Evolutionary conservation across 2,329 filamentous ascomycete species (phyloP).

Genomic region (Trichoderma breve): DNA sequence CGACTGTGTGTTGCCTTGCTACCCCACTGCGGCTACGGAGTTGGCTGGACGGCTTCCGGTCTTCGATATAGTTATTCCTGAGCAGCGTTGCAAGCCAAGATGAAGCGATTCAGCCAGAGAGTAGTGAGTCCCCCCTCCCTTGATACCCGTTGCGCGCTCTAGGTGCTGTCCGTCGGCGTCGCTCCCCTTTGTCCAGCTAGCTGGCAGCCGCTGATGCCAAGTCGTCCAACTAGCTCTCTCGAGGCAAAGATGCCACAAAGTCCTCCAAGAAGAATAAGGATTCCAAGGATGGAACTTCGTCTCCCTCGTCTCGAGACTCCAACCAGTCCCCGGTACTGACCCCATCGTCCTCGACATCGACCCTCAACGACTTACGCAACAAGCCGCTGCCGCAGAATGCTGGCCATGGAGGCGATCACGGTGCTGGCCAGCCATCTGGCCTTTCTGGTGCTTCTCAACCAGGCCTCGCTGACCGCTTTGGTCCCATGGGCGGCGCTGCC

Average conservation of each 20-base stretch:
- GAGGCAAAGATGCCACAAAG: constrained; percentile 84
- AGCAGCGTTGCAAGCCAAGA: constrained; percentile 50
- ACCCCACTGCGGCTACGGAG: constrained; percentile 26
- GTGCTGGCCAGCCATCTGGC: constrained; percentile 40
- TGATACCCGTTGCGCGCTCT: constrained; percentile 19
- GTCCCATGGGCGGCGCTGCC: constrained; percentile 33
- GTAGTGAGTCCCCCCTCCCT: constrained; percentile 45
- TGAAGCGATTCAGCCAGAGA: constrained; percentile 98
- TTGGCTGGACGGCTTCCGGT: constrained; percentile 20
- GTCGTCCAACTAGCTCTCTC: constrained; percentile 67
- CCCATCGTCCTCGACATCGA: constrained; percentile 84
- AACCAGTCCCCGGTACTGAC: constrained; percentile 66
- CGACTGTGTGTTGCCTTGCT: constrained; percentile 34
- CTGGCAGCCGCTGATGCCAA: constrained; percentile 6
- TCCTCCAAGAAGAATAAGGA: constrained; percentile 75
- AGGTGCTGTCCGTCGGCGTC: constrained; percentile 28
- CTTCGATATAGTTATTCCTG: constrained; percentile 15
- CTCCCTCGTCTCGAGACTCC: constrained; percentile 63
- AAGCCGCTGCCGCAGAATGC: constrained; percentile 69
- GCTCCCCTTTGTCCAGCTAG: constrained; percentile 15
- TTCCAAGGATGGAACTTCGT: constrained; percentile 73
- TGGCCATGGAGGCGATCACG: constrained; percentile 44
- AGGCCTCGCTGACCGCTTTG: constrained; percentile 44
- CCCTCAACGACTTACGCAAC: constrained; percentile 79
- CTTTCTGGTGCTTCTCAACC: constrained; percentile 39